Evolutionary conservation across 202 grass and related monocot genomes (phyloP), one percentile per base, ranked within the genome.

Genomic region (Panicum virgatum): DNA sequence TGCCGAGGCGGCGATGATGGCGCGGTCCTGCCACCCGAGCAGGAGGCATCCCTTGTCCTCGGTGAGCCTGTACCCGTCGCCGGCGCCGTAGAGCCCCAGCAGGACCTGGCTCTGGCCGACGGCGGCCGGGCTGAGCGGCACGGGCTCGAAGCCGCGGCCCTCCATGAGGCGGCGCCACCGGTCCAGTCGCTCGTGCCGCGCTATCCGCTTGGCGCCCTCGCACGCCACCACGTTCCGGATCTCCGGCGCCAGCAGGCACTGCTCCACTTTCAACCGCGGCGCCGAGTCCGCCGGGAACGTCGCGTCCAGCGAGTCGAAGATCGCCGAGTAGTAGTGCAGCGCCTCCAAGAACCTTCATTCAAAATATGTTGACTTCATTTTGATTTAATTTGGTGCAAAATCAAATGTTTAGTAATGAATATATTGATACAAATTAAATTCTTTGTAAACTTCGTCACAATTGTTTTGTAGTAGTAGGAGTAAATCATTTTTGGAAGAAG

Each of bases 231-330:
- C 89, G 46, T 89, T 94, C 3, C 60, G 12, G 38, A 94, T 94
- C 77, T 94, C 88, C 15, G 92, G 88, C 5, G 72, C 83, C n/a
- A 94, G n/a, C 1, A 94, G 66, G 65, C 69, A 80, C 80, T 91
- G 88, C 83, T 94, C 92, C 40, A 94, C 92, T 68, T 91, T 94
- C 88, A 90, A 88, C 76, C 92, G 29, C 12, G 86, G 83, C 3
- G 83, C 77, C 2, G 92, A 94, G 54, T 94, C 86, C 12, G 77
- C 66, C 47, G 92, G 92, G 46, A 91, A 91, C 12, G 92, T 94
- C 15, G 88, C 92, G 83, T 94, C 88, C 16, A 94, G 77, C 23
- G 92, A 94, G 62, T 94, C 92, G 73, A 94, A 94, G 72, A 94
- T 86, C 12, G 92, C 92, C 7, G 92, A 91, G 72, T 91, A 94